Evolutionary conservation across 306 rosid species (phyloP).

Genomic region (Oxytropis ochrocephala): DNA sequence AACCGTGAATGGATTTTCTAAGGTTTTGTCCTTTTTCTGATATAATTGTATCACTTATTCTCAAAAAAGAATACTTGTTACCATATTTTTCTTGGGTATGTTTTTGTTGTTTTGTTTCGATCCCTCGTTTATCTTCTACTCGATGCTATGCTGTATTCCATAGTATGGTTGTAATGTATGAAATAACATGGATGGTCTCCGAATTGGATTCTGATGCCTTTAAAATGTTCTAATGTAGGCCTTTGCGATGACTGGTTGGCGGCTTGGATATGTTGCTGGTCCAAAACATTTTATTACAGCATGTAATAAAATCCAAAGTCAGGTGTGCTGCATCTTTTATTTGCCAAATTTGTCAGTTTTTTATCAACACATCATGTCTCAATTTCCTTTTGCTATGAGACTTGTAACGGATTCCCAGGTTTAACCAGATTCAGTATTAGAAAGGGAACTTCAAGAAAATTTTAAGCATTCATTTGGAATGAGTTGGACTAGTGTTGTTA

Average conservation of each 20-base stretch:
- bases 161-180: background rate
- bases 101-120: constrained; percentile 1
- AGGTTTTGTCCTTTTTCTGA: constrained; percentile 38
- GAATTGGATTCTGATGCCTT: constrained; percentile 26
- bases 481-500: background rate
- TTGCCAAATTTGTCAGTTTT: background rate
- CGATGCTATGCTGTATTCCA: background rate
- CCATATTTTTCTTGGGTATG: background rate
- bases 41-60: background rate
- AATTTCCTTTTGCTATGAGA: constrained; percentile 1
- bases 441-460: background rate
- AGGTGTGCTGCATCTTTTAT: constrained; percentile 44
- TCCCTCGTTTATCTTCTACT: background rate
- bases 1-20: constrained; percentile 92
- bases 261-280: constrained; percentile 94
- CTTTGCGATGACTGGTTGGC: constrained; percentile 99
- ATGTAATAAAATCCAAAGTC: constrained; percentile 86
- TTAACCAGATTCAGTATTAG: background rate
- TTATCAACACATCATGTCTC: background rate
- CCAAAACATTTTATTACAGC: constrained; percentile 88
- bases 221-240: constrained; percentile 43
- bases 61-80: background rate
- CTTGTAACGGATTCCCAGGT: constrained; percentile 1
- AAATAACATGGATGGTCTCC: background rate
- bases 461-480: constrained; percentile 13